phyloP scores from a whole-genome alignment of 225 moss, liverwort and hornwort species.

The Sphagnum tenellum region DNA sequence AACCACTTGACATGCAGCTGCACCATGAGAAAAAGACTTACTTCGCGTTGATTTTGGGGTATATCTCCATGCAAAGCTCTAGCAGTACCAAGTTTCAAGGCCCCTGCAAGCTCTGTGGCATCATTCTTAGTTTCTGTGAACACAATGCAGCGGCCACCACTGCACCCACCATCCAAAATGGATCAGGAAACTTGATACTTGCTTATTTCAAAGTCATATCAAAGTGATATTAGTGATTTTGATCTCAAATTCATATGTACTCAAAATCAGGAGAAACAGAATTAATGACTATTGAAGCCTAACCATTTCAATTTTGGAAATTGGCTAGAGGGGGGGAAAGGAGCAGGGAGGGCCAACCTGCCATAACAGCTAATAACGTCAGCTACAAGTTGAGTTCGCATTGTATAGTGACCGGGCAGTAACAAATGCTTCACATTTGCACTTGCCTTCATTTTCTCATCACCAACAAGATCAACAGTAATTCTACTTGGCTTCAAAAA shows the following conservation, averaged over 20 bases:
- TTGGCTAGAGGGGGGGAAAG: not conserved
- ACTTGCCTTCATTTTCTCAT: constrained; percentile 96
- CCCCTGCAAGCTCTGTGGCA: constrained; percentile 44
- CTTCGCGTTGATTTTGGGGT: constrained; percentile 63
- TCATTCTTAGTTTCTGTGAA: constrained; percentile 89
- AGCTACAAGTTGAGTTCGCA: constrained; percentile 67
- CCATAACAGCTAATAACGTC: constrained; percentile 93
- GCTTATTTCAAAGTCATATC: not conserved
- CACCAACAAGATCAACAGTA: constrained; percentile 85
- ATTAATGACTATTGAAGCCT: too few relatives aligned
- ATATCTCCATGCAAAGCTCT: constrained; percentile 86
- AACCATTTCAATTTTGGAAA: too few relatives aligned
- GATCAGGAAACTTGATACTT: not conserved
- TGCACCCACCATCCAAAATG: constrained; percentile 6
- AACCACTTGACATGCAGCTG: not conserved
- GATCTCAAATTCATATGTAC: too few relatives aligned
- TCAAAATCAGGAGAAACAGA: too few relatives aligned
- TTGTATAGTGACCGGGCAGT: constrained; percentile 59
- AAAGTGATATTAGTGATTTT: too few relatives aligned
- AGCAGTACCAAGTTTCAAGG: constrained; percentile 34
- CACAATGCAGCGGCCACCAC: constrained; percentile 77
- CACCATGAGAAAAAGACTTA: constrained; percentile 1
- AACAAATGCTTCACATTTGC: constrained; percentile 78
- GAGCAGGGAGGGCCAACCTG: constrained; percentile 12
- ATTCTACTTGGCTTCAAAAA: constrained; percentile 65